Base-by-base conservation (phyloP, 1,139 yeast species). In the Starmera stellimalicola region DNA sequence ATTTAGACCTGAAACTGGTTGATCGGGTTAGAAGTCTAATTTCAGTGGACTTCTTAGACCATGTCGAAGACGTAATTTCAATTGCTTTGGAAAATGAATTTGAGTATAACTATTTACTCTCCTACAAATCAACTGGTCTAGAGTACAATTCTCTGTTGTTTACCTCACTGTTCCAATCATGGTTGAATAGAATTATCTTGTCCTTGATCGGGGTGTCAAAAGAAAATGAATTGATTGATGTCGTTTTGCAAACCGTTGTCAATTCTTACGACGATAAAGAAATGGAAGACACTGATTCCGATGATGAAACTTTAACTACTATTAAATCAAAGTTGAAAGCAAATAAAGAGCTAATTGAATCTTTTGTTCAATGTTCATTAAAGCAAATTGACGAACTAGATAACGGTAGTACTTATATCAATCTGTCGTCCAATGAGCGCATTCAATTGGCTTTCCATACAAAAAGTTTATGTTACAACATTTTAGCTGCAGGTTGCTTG, bases 401-500 rank as follows among this genome's bases (percentile, higher is more conserved):
- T 34, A 63, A 62, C 22, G 70, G 70, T 4, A 62, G 65, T 8
- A 62, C 60, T 19, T 69, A 60, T 44, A 56, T 62, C 33, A 46
- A 47, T 19, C 29, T 57, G 14, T 45, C 68, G 0, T 57, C 70
- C 2, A 55, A 55, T 12, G 63, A 60, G 36, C 60, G 68, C 39
- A 48, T 66, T 23, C 53, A 58, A 11, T 48, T 65, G 14, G 68
- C 70, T 0, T 58, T 65, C 34, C 44, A 54, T 8, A 56, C 68
- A 26, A 65, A 66, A 45, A 57, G 71, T 2, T 45, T 52, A 14
- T 63, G 68, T 2, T 50, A 71, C 18, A 68, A 70, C 37, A 53
- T 67, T 12, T 48, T 68, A 6, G 57, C 67, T 2, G 57, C 63
- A 8, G 65, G 70, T 6, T 51, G 55, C 15, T 45, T 55, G 28